Percentiles rank a stretch among this genome's conserved stretches.
phyloP scores from a whole-genome alignment of 768 basidiomycete genomes.

The Guyanaporus albipodus region DNA sequence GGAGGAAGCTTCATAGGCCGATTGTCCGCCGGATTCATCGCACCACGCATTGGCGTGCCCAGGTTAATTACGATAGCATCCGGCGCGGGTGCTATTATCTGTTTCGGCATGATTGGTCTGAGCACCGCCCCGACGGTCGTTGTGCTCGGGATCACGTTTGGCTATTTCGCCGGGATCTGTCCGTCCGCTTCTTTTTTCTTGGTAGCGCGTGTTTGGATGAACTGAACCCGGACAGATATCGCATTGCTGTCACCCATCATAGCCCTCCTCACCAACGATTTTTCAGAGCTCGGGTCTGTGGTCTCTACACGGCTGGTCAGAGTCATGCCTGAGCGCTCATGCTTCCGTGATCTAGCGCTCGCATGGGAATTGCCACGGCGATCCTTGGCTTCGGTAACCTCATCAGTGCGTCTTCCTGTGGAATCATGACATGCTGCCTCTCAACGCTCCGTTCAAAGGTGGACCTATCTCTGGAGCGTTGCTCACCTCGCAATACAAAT shows the following conservation, averaged over 20 bases:
- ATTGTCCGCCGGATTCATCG: conserved; percentile 42
- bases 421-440: not conserved
- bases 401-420: conserved; percentile 13
- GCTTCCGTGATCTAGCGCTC: conserved; percentile 15
- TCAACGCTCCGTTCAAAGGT: conserved; percentile 27
- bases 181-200: conserved; percentile 3
- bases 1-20: conserved; percentile 50
- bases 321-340: no score
- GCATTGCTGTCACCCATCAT: conserved; percentile 40
- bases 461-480: conserved; percentile 57
- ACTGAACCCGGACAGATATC: conserved; percentile 29
- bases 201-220: not conserved
- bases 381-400: conserved; percentile 16
- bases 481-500: conserved; percentile 47
- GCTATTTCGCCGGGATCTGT: conserved; percentile 46
- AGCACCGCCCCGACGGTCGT: conserved; percentile 33
- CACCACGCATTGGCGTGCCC: conserved; percentile 41
- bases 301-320: not conserved
- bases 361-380: conserved; percentile 22
- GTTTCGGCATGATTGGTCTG: conserved; percentile 44
- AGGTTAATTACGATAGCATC: conserved; percentile 38
- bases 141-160: conserved; percentile 40
- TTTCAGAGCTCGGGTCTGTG: conserved; percentile 50
- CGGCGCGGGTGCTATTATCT: conserved; percentile 31
- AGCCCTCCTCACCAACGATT: conserved; percentile 38